Conservation (phyloP, 805 yeast species). For the Yarrowia yakushimensis region DNA sequence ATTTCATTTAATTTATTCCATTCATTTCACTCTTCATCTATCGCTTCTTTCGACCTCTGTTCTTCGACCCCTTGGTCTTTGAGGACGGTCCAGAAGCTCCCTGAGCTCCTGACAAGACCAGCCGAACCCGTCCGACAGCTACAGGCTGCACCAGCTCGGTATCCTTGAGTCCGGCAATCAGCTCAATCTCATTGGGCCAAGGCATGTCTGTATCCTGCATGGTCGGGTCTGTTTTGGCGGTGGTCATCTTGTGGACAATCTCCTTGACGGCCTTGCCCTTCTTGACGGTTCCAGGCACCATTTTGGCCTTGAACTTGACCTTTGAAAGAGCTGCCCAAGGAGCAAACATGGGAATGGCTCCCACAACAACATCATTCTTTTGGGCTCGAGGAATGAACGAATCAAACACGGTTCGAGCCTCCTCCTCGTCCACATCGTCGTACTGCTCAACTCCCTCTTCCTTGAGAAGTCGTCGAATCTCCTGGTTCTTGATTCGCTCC, state of each 20-base stretch:
- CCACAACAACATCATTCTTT: slow-evolving; percentile 51
- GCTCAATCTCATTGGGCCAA: slow-evolving; percentile 67
- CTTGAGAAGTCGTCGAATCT: slow-evolving; percentile 43
- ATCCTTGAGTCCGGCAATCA: slow-evolving; percentile 54
- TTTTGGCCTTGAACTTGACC: slow-evolving; percentile 74
- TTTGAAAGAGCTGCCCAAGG: slow-evolving; percentile 83
- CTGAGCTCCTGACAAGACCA: slow-evolving; percentile 36
- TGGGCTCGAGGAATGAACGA: slow-evolving; percentile 35
- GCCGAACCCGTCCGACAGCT: slow-evolving; percentile 68
- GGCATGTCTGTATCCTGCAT: slow-evolving; percentile 52
- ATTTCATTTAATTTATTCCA: too few species aligned
- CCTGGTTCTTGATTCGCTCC: slow-evolving; percentile 44
- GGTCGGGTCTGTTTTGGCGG: slow-evolving; percentile 36
- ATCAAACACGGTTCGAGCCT: slow-evolving; percentile 43
- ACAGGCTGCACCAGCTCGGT: slow-evolving; percentile 64
- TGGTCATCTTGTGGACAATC: slow-evolving; percentile 54
- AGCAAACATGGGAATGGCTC: slow-evolving; percentile 81
- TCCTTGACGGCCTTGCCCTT: slow-evolving; percentile 85
- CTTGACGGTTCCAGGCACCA: slow-evolving; percentile 75
- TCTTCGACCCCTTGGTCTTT: not conserved
- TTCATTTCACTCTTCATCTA: not conserved
- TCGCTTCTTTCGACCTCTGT: slow-evolving; percentile 4
- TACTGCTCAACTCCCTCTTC: slow-evolving; percentile 37
- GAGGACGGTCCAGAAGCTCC: slow-evolving; percentile 23
- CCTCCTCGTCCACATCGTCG: slow-evolving; percentile 37